Percentiles rank a stretch among this genome's conserved stretches.
phyloP scores from a whole-genome alignment of 352 stramenopile genomes.

The Pythium guiyangense region DNA sequence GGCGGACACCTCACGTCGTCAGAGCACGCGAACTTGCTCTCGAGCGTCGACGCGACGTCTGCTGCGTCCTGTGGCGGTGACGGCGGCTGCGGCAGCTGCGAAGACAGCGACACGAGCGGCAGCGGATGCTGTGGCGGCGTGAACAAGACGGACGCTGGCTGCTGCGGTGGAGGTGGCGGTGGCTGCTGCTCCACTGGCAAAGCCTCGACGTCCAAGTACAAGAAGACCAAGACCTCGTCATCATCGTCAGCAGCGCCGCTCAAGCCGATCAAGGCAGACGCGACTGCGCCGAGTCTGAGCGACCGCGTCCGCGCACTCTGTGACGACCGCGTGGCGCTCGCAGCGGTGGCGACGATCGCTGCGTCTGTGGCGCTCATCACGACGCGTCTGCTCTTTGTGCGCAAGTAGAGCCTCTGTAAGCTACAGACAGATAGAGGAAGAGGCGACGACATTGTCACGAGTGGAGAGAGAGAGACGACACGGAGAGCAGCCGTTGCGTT shows the following conservation, averaged over 20 bases:
- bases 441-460: not conserved
- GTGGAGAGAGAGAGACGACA: no score
- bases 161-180: conserved; percentile 12
- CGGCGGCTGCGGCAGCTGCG: conserved; percentile 25
- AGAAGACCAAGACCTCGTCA: conserved; percentile 21
- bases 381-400: conserved; percentile 35
- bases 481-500: no score
- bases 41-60: conserved; percentile 20
- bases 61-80: conserved; percentile 25
- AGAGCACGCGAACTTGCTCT: conserved; percentile 26
- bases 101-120: conserved; percentile 8
- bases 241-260: not conserved
- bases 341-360: conserved; percentile 39
- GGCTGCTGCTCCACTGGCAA: conserved; percentile 2
- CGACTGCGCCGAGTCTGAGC: not conserved
- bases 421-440: no score
- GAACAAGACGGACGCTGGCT: not conserved
- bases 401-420: no score
- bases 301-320: conserved; percentile 19
- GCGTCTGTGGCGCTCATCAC: conserved; percentile 47
- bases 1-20: conserved; percentile 25
- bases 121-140: conserved; percentile 1
- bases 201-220: conserved; percentile 17
- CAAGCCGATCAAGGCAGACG: not conserved
- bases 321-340: conserved; percentile 51